These are phyloP conservation scores for Musa troglodytarum DNA, from an alignment of 176 grass and related monocot genomes.

Conservation along the genomic window DNA sequence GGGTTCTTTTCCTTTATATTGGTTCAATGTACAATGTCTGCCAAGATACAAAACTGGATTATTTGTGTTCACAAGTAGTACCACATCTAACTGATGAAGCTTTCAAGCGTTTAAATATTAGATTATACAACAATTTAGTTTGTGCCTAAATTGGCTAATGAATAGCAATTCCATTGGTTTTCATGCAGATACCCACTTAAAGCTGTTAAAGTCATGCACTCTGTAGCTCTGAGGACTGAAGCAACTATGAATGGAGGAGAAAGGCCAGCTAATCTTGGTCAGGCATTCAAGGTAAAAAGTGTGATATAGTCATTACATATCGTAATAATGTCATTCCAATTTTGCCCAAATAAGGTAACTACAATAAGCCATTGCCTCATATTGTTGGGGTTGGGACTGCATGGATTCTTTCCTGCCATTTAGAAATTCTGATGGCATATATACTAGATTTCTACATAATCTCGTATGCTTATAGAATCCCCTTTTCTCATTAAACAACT, in stretches of 20 bases:
- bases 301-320: not conserved
- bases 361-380: not conserved
- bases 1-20: not conserved
- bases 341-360: not conserved
- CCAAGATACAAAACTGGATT: not conserved
- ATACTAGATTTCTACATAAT: not conserved
- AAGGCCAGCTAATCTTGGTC: conserved; percentile 68
- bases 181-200: conserved; percentile 80
- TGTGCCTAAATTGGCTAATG: not conserved
- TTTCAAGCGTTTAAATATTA: not conserved
- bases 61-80: not conserved
- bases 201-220: conserved; percentile 99
- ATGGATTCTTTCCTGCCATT: conserved; percentile 15
- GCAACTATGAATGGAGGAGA: conserved; percentile 61
- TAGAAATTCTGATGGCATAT: conserved; percentile 5
- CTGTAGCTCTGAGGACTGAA: conserved; percentile 83
- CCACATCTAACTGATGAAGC: not conserved
- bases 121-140: not conserved
- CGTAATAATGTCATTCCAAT: not conserved
- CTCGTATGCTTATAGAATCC: no score
- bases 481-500: not conserved
- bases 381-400: not conserved
- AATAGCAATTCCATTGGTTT: not conserved
- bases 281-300: conserved; percentile 67
- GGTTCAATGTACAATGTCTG: not conserved